Conservation (phyloP, 768 basidiomycete genomes). For the Rhizopogon salebrosus region DNA sequence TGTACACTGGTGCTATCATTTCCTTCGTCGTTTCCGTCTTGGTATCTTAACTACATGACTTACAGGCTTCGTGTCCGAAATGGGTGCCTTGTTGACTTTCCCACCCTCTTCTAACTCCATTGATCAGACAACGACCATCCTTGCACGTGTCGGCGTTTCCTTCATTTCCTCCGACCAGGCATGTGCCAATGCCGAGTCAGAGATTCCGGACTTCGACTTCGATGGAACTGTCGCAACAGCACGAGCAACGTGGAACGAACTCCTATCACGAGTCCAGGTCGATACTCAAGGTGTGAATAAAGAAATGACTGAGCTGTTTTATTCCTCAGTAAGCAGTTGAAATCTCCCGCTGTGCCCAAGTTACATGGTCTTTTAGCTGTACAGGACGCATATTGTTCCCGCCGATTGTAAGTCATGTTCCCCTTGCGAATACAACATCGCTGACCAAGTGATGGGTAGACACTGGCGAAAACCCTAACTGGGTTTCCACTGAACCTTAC, state of each 20-base stretch:
- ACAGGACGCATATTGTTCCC: conserved; percentile 58
- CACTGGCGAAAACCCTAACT: conserved; percentile 59
- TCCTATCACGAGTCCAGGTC: conserved; percentile 50
- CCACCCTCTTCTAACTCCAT: conserved; percentile 31
- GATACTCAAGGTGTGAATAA: conserved; percentile 40
- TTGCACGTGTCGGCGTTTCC: conserved; percentile 61
- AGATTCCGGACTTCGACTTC: conserved; percentile 57
- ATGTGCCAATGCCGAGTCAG: conserved; percentile 54
- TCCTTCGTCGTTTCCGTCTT: not conserved
- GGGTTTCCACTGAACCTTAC: conserved; percentile 62
- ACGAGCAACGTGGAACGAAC: conserved; percentile 50
- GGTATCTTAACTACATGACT: not conserved
- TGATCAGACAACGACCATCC: conserved; percentile 35
- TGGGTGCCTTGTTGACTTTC: conserved; percentile 52
- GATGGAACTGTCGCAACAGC: conserved; percentile 38
- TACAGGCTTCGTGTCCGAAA: conserved; percentile 42
- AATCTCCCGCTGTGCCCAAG: not conserved
- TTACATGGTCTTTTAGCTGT: conserved; percentile 31
- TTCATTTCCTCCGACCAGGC: conserved; percentile 58
- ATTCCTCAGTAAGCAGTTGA: conserved; percentile 41
- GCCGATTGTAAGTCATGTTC: conserved; percentile 47
- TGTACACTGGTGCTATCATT: conserved; percentile 39
- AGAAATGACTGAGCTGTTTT: conserved; percentile 52
- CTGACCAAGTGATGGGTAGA: conserved; percentile 29
- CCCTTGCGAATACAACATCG: not conserved